phyloP scores from a whole-genome alignment of 2,329 filamentous ascomycete genomes.

The Helotiales sp. region DNA sequence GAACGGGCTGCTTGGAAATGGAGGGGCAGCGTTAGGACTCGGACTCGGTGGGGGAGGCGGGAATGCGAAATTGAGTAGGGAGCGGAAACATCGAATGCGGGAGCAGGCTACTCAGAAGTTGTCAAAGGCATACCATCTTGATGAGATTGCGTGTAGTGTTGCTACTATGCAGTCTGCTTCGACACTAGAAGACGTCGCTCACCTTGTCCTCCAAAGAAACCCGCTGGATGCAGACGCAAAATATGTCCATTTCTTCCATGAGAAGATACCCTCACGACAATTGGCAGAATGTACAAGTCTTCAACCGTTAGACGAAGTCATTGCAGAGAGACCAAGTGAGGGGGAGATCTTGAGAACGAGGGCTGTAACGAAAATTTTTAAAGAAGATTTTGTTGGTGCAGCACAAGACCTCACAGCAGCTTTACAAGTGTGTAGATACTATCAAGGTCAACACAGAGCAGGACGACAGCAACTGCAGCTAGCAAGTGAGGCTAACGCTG shows the following conservation, averaged over 20 bases:
- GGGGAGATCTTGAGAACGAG: conserved; percentile 69
- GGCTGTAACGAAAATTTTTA: conserved; percentile 73
- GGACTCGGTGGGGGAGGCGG: conserved; percentile 56
- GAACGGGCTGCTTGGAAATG: conserved; percentile 49
- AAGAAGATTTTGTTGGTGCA: conserved; percentile 70
- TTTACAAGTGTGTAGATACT: conserved; percentile 47
- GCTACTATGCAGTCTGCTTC: conserved; percentile 81
- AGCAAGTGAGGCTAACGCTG: conserved; percentile 39
- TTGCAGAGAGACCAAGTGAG: conserved; percentile 62
- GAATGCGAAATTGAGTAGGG: conserved; percentile 68
- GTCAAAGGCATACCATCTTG: conserved; percentile 73
- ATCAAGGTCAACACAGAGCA: conserved; percentile 34
- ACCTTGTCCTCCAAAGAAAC: conserved; percentile 69
- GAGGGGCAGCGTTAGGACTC: conserved; percentile 54
- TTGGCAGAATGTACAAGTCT: conserved; percentile 72
- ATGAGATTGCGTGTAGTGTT: conserved; percentile 82
- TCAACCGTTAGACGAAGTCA: conserved; percentile 65
- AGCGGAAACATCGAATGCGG: conserved; percentile 76
- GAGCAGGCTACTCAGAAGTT: conserved; percentile 80
- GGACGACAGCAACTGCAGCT: conserved; percentile 49
- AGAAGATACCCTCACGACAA: conserved; percentile 78
- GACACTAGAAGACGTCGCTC: conserved; percentile 73
- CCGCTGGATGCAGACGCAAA: conserved; percentile 71
- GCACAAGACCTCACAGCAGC: conserved; percentile 69
- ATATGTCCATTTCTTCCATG: conserved; percentile 91